phyloP scores from a whole-genome alignment of 2,329 filamentous ascomycete species.

The Xylariaceae sp. region DNA sequence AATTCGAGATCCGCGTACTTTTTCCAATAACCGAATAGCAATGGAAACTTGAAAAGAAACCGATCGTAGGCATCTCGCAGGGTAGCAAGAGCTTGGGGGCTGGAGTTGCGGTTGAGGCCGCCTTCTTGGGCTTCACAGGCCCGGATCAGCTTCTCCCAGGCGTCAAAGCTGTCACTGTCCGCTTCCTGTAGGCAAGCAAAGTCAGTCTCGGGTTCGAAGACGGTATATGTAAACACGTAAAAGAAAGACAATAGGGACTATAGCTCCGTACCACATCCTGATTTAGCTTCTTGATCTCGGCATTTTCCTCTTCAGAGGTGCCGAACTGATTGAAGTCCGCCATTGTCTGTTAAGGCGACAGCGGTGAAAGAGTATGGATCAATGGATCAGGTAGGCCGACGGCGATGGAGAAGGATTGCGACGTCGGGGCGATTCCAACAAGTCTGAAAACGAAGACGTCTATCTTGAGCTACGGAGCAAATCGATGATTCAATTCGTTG shows the following conservation, averaged over 20 bases:
- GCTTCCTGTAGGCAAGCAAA: slow-evolving; percentile 39
- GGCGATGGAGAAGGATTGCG: not conserved
- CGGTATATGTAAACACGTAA: not conserved
- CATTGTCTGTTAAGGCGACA: slow-evolving; percentile 41
- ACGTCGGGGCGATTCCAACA: not conserved
- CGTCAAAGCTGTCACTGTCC: slow-evolving; percentile 86
- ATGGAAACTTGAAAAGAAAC: slow-evolving; percentile 88
- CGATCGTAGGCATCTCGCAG: slow-evolving; percentile 85
- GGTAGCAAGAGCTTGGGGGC: slow-evolving; percentile 82
- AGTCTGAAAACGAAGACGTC: not conserved
- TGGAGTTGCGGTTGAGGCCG: slow-evolving; percentile 93
- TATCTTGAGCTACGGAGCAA: not conserved
- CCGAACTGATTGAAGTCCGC: slow-evolving; percentile 66
- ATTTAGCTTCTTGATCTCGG: slow-evolving; percentile 73
- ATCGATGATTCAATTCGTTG: not conserved
- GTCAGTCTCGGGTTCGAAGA: slow-evolving; percentile 11
- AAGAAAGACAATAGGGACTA: not conserved
- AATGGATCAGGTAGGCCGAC: not conserved
- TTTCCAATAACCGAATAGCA: slow-evolving; percentile 99
- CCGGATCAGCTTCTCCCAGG: slow-evolving; percentile 87
- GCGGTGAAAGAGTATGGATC: not conserved
- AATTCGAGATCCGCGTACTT: slow-evolving; percentile 98
- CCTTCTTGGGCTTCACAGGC: slow-evolving; percentile 81
- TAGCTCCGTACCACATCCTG: slow-evolving; percentile 63
- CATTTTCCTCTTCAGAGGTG: slow-evolving; percentile 73